phyloP scores from a whole-genome alignment of 306 rosid genomes.

The Dalbergia cultrata region DNA sequence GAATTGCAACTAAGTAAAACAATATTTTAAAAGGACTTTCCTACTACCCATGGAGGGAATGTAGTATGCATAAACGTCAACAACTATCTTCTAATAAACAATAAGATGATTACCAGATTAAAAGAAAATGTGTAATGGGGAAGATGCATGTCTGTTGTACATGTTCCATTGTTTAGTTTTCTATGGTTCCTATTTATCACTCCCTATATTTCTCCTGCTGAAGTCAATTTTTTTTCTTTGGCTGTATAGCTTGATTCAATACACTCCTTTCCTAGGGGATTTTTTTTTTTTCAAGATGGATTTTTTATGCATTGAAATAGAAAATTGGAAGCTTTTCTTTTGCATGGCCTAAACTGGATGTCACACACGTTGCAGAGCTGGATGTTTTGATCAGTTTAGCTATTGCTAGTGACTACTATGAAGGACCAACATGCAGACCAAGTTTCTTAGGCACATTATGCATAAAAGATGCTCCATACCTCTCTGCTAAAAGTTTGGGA shows the following conservation, averaged over 20 bases:
- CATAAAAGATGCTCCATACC: constrained; percentile 63
- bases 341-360: constrained; percentile 49
- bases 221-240: constrained; percentile 6
- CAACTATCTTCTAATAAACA: constrained; percentile 33
- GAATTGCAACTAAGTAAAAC: not conserved
- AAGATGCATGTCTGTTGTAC: constrained; percentile 17
- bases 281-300: constrained; percentile 34
- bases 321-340: constrained; percentile 26
- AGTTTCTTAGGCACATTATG: constrained; percentile 57
- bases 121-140: not conserved
- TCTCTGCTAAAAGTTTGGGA: constrained; percentile 80
- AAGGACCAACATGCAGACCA: constrained; percentile 85
- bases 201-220: constrained; percentile 37
- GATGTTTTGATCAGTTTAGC: constrained; percentile 94
- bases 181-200: constrained; percentile 29
- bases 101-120: constrained; percentile 13
- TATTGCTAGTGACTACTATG: constrained; percentile 83
- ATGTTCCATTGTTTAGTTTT: constrained; percentile 13
- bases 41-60: constrained; percentile 5
- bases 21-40: constrained; percentile 16
- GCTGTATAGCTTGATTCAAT: constrained; percentile 30
- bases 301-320: constrained; percentile 28
- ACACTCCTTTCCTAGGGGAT: not conserved
- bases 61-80: constrained; percentile 3
- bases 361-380: constrained; percentile 73